Evolutionary conservation across 805 yeast species (phyloP).

Genomic region (Isabelozyma gotoi): DNA sequence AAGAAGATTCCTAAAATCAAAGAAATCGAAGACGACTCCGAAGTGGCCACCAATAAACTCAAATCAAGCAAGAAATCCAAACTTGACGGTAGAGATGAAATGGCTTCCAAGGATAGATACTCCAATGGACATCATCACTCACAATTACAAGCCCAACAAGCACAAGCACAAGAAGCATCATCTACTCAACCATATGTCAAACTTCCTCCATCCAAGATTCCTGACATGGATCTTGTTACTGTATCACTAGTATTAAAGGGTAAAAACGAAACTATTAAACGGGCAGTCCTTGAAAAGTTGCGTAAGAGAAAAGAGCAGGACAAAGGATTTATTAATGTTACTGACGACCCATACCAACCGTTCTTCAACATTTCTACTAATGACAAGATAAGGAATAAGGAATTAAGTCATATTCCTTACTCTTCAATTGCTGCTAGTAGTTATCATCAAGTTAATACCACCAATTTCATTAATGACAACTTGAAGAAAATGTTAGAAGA

Average conservation of each 20-base stretch:
- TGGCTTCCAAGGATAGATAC: slow-evolving; percentile 1
- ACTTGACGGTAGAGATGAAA: slow-evolving; percentile 16
- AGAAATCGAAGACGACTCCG: slow-evolving; percentile 37
- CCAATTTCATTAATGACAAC: slow-evolving; percentile 49
- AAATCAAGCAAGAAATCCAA: slow-evolving; percentile 22
- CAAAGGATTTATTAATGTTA: slow-evolving; percentile 75
- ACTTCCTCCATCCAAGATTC: slow-evolving; percentile 86
- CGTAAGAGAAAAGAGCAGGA: slow-evolving; percentile 69
- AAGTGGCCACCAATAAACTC: slow-evolving; percentile 12
- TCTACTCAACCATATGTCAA: slow-evolving; percentile 78
- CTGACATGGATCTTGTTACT: slow-evolving; percentile 86
- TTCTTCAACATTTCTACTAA: slow-evolving; percentile 64
- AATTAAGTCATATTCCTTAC: slow-evolving; percentile 69
- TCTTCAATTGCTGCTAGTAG: slow-evolving; percentile 72
- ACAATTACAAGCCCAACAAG: slow-evolving; percentile 8
- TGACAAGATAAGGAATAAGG: slow-evolving; percentile 45
- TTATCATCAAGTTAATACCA: slow-evolving; percentile 61
- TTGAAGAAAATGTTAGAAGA: slow-evolving; percentile 43
- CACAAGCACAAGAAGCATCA: slow-evolving; percentile 16
- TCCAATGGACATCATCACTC: background rate
- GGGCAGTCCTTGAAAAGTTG: slow-evolving; percentile 84
- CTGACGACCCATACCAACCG: slow-evolving; percentile 86
- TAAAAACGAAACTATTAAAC: slow-evolving; percentile 73
- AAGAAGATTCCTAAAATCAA: slow-evolving; percentile 44
- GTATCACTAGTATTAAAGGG: slow-evolving; percentile 72